phyloP scores from a whole-genome alignment of 1,284 basidiomycete genomes.

The Leccinum pachyderme region DNA sequence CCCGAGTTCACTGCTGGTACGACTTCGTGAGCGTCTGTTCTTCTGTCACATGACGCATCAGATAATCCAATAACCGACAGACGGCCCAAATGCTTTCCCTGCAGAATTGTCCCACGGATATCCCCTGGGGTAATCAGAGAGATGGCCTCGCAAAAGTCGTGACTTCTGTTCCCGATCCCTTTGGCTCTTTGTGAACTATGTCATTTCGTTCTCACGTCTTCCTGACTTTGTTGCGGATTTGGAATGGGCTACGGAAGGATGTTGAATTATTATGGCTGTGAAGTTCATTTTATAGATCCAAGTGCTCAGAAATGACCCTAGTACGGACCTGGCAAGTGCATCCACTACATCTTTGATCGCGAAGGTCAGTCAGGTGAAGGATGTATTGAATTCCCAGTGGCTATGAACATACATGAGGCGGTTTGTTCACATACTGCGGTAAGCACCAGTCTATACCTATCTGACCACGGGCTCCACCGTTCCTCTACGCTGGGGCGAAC shows the following conservation, averaged over 20 bases:
- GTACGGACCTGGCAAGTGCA: slow-evolving; percentile 9
- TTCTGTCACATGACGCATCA: neutral
- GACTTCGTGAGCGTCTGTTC: slow-evolving; percentile 15
- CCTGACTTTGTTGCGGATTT: neutral
- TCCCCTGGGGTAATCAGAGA: slow-evolving; percentile 7
- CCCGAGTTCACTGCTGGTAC: slow-evolving; percentile 18
- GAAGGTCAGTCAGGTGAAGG: neutral
- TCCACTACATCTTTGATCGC: neutral
- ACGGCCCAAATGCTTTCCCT: slow-evolving; percentile 22
- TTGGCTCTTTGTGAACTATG: neutral
- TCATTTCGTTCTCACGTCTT: neutral
- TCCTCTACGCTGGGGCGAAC: neutral
- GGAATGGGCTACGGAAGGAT: neutral
- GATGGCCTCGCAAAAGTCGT: slow-evolving; percentile 10
- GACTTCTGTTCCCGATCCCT: neutral
- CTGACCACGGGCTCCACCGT: neutral
- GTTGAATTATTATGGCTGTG: neutral
- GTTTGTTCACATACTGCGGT: neutral
- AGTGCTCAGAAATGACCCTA: neutral
- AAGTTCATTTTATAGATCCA: neutral
- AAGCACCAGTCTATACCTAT: neutral
- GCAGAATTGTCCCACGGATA: slow-evolving; percentile 18
- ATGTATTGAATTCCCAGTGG: neutral
- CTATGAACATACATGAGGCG: neutral
- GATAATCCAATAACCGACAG: slow-evolving; percentile 10